phyloP scores from a whole-genome alignment of 345 rosid species.

The Populus euphratica region DNA sequence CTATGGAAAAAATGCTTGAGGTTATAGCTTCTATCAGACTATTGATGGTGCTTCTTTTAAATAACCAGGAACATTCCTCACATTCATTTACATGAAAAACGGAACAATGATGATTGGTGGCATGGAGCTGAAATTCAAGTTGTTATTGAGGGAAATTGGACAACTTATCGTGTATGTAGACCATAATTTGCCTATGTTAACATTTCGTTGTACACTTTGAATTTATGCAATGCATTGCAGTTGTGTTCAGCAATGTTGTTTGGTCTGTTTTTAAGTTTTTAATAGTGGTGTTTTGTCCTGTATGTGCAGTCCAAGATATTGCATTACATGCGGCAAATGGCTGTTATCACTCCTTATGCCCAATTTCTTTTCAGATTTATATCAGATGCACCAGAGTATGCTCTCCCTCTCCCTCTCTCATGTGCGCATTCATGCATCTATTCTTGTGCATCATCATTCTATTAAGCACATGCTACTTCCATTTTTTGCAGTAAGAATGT shows the following conservation, averaged over 20 bases:
- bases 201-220: conserved; percentile 14
- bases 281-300: conserved; percentile 14
- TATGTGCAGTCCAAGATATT: conserved; percentile 82
- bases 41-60: conserved; percentile 3
- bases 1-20: background rate
- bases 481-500: conserved; percentile 62
- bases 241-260: background rate
- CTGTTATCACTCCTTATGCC: conserved; percentile 94
- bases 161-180: conserved; percentile 78
- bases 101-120: conserved; percentile 61
- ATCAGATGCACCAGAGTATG: conserved; percentile 74
- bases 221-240: conserved; percentile 1
- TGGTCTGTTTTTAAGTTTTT: background rate
- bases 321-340: conserved; percentile 99
- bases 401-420: conserved; percentile 30
- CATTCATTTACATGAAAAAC: conserved; percentile 83
- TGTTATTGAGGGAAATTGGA: conserved; percentile 98
- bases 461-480: background rate
- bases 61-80: conserved; percentile 84
- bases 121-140: conserved; percentile 95
- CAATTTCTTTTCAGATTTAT: conserved; percentile 81
- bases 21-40: too few relatives aligned
- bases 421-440: background rate
- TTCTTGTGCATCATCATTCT: background rate
- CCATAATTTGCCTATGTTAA: background rate